Evolutionary conservation across 1,284 basidiomycete genomes (phyloP).

Genomic region (Ganoderma multipileum): DNA sequence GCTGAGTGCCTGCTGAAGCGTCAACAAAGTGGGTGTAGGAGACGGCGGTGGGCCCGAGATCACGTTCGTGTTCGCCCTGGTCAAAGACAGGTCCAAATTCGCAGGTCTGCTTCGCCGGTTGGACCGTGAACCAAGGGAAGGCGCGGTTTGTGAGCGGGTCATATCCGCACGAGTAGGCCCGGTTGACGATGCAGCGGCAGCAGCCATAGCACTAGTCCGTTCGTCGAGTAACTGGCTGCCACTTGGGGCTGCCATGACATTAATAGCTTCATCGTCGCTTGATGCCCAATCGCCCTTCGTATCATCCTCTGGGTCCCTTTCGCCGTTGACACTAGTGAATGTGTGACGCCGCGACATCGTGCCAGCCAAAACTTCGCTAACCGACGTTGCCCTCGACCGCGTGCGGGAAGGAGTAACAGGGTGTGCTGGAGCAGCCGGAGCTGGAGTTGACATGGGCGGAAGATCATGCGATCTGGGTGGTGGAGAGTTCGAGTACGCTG

Average conservation of each 20-base stretch:
- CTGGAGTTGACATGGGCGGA: neutral
- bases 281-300: constrained; percentile 71
- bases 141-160: constrained; percentile 39
- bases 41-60: constrained; percentile 57
- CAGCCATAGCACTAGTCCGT: constrained; percentile 68
- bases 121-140: constrained; percentile 35
- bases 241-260: constrained; percentile 77
- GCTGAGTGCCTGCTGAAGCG: constrained; percentile 63
- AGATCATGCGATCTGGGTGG: constrained; percentile 28
- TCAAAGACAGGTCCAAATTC: constrained; percentile 65
- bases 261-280: constrained; percentile 85
- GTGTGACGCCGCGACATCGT: constrained; percentile 43
- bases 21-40: constrained; percentile 68
- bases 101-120: constrained; percentile 64
- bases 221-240: constrained; percentile 83
- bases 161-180: constrained; percentile 32
- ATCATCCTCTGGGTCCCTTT: constrained; percentile 49
- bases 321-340: constrained; percentile 36
- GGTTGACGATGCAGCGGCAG: constrained; percentile 38
- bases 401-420: constrained; percentile 41
- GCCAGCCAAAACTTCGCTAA: constrained; percentile 64
- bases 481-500: constrained; percentile 55
- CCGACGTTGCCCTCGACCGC: constrained; percentile 59
- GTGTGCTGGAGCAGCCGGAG: constrained; percentile 3
- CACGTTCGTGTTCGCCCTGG: constrained; percentile 47